Evolutionary conservation across 208 protist genomes (phyloP).

Genomic region (Acanthamoeba culbertsoni): DNA sequence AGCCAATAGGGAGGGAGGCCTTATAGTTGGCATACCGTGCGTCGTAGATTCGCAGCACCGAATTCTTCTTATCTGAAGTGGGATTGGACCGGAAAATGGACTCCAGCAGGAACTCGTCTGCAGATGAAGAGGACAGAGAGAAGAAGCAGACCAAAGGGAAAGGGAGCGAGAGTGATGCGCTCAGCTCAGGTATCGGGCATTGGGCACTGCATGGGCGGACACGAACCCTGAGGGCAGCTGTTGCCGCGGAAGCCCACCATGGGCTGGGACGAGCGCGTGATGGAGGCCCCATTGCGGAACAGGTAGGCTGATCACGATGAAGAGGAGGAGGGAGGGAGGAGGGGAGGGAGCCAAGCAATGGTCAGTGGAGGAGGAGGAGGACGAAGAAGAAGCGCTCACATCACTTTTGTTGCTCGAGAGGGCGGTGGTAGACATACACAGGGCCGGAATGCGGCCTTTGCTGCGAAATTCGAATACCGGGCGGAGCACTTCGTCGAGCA

Average conservation of each 20-base stretch:
- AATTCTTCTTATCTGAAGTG: not conserved
- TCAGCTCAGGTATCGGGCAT: no score
- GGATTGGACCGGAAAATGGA: slow-evolving; percentile 23
- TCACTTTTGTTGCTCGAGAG: not conserved
- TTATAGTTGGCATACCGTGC: not conserved
- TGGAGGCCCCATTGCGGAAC: slow-evolving; percentile 16
- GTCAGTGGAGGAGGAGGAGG: not conserved
- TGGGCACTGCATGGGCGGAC: not conserved
- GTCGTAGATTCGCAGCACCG: slow-evolving; percentile 20
- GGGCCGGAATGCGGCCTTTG: slow-evolving; percentile 28
- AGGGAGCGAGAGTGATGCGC: no score
- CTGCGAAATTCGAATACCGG: slow-evolving; percentile 42
- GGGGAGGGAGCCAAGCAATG: not conserved
- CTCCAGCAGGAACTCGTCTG: slow-evolving; percentile 17
- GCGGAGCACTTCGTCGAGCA: not conserved
- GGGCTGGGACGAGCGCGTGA: slow-evolving; percentile 8
- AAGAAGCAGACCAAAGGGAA: not conserved
- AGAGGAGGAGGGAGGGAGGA: no score
- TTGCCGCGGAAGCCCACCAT: slow-evolving; percentile 38
- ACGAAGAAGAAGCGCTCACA: no score
- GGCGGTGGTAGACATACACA: not conserved
- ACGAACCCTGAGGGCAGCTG: not conserved
- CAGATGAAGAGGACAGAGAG: no score
- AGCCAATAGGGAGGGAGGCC: not conserved
- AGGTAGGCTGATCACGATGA: slow-evolving; percentile 4